Base-by-base conservation (phyloP, 345 rosid species). In the Conringia planisiliqua region DNA sequence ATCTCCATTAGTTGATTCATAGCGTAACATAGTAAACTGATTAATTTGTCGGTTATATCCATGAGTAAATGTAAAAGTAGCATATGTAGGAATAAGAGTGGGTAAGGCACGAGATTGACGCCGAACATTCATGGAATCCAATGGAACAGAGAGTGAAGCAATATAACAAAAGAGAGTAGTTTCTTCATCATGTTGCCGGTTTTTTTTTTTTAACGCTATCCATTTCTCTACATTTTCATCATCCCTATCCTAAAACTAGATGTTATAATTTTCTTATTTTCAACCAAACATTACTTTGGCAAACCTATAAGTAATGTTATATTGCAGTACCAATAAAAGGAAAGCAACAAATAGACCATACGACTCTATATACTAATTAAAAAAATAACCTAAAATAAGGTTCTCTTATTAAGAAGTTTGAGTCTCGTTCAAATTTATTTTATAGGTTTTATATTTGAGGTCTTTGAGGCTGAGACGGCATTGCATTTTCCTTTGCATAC, bases 121-220 rank as follows among this genome's bases (percentile, higher is more conserved):
- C 62, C 46, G 47, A 38, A 71, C 29, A 14, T 57, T 35, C 35
- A 64, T 66, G 77, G 81, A 58, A 71, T 71, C 77, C 76, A 66
- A 71, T 70, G 67, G 59, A 76, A 76, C 44, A 70, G 64, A 70
- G 66, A 35, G 52, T 50, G 71, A 54, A 42, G 52, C 63, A 70
- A 70, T 24, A 18, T 52, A 68, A 17, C 30, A 60, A 58, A 62
- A 69, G 71, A 77, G 46, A 77, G 22, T 56, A 57, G 72, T 38
- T 78, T 78, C 24, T 71, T 71, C 77, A 78, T 78, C 68, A 78
- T 78, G 24, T 66, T 78, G 81, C 81, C 81, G 77, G 81, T n/a
- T 16, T 58, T 64, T 16, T 26, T 26, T 43, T 6, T 35, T 6
- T 14, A 11, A 44, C 36, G 62, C 66, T 65, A 58, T 77, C 72